Percentiles rank a stretch among this genome's conserved stretches.
These are phyloP conservation scores for Thielaviopsis euricoi DNA, from an alignment of 2,329 filamentous ascomycete genomes.

Conservation along the genomic window DNA sequence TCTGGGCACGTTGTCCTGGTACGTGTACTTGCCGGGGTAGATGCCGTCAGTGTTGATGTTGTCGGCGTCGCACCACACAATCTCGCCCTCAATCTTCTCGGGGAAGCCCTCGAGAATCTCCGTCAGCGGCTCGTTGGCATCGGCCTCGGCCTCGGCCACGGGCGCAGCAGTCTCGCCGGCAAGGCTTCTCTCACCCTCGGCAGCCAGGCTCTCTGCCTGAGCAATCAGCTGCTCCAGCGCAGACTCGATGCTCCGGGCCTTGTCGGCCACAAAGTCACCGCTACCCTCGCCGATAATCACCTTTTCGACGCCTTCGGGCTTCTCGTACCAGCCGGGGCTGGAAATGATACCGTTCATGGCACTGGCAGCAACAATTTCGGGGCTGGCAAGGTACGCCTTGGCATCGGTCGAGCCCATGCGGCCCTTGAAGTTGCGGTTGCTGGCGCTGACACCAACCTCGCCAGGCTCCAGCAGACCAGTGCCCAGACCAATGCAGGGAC, in stretches of 20 bases:
- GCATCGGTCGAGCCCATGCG: constrained; percentile 71
- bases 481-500: constrained; percentile 73
- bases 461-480: constrained; percentile 61
- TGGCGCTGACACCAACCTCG: constrained; percentile 73
- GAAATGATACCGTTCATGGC: constrained; percentile 57
- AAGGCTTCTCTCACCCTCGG: constrained; percentile 32
- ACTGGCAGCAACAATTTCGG: constrained; percentile 83
- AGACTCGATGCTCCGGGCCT: constrained; percentile 49
- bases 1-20: constrained; percentile 63
- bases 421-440: constrained; percentile 82
- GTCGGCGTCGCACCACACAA: constrained; percentile 65
- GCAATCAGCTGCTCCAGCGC: constrained; percentile 55
- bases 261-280: constrained; percentile 45
- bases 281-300: constrained; percentile 57
- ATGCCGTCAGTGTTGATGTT: constrained; percentile 89
- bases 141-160: constrained; percentile 11
- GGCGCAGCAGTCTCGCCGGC: constrained; percentile 17
- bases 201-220: constrained; percentile 48
- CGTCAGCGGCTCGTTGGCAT: constrained; percentile 31
- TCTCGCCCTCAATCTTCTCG: constrained; percentile 66
- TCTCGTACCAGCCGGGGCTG: constrained; percentile 64
- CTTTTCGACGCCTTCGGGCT: constrained; percentile 49
- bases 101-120: constrained; percentile 78
- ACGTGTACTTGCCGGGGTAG: constrained; percentile 79
- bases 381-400: constrained; percentile 72